These are phyloP conservation scores for Raphidocelis subcapitata DNA, from an alignment of 139 green algal species.

Conservation along the genomic window DNA sequence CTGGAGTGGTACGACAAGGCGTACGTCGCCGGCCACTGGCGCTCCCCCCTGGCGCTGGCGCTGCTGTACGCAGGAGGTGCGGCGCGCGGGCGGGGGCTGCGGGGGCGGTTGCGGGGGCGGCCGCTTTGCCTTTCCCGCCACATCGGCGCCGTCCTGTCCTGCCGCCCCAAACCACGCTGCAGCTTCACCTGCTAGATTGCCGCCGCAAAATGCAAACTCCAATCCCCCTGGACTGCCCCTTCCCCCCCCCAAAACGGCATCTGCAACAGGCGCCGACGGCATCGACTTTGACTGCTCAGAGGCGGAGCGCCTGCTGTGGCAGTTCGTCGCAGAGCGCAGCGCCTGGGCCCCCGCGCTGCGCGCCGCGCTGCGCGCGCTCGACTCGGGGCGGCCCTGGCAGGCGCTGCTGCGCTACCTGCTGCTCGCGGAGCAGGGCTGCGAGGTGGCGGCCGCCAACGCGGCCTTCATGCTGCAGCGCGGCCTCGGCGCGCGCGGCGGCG, in stretches of 20 bases:
- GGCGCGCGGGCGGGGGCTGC: not conserved
- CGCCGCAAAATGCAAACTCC: not conserved
- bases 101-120: not conserved
- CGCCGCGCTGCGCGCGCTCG: not conserved
- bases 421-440: constrained; percentile 52
- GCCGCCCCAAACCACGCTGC: not conserved
- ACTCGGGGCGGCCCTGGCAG: constrained; percentile 28
- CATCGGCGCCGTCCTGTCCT: not conserved
- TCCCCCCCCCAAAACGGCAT: not conserved
- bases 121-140: not conserved
- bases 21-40: constrained; percentile 38
- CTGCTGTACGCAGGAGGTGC: constrained; percentile 27
- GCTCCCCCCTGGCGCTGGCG: constrained; percentile 37
- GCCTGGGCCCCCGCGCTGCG: constrained; percentile 17
- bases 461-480: constrained; percentile 44
- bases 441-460: constrained; percentile 39
- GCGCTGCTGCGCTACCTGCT: constrained; percentile 41
- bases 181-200: not conserved
- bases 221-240: not conserved
- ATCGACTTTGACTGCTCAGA: constrained; percentile 10
- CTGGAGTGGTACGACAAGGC: constrained; percentile 35
- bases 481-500: not conserved
- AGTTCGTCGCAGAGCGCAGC: constrained; percentile 35
- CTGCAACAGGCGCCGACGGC: not conserved
- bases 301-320: constrained; percentile 10